Base-by-base conservation (phyloP, 2,329 filamentous ascomycete genomes). In the Cordyceps militaris region DNA sequence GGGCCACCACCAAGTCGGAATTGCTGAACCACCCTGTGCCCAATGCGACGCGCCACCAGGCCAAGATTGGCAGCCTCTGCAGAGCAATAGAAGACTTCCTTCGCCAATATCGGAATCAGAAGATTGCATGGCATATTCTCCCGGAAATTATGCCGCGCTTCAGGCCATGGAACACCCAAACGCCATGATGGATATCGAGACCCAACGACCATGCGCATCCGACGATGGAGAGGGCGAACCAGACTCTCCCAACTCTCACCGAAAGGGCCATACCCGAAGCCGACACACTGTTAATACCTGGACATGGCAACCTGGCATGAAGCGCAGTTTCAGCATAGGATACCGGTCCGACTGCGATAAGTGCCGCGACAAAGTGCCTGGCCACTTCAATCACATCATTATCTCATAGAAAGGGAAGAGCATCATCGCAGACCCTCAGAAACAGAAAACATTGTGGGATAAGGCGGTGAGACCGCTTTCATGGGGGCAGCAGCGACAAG, bases 371-470 rank as follows among this genome's bases (percentile, higher is more conserved):
- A 88, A 85, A 67, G 86, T 90, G 8, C 88, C 88, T 0, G 88
- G 88, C 1, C 88, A 92, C 68, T 91, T 90, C 67, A 91, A 88
- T 66, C 88, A 92, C 71, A 89, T 91, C 60, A 84, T 90, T 62
- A 79, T 85, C 65, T 83, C 81, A 49, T 84, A 83, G 76, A 62
- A 65, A 26, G 66, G 67, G 23, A 56, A 61, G 53, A 66, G 60
- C 26, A 63, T 60, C 57, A 57, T 72, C 36, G 55, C 67, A 32
- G 66, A 70, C 49, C 64, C 64, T n/a, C 36, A 54, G 1, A 55
- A 48, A 13, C 10, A 61, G 32, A 16, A 32, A 16, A 9, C 34
- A 13, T 11, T 60, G 10, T 71, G 62, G 67, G 56, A 67, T 47
- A 61, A 59, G 32, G 63, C 52, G n/a, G 61, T 69, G 26, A 64